phyloP scores from a whole-genome alignment of 1,139 yeast species.

The Candida sp. region DNA sequence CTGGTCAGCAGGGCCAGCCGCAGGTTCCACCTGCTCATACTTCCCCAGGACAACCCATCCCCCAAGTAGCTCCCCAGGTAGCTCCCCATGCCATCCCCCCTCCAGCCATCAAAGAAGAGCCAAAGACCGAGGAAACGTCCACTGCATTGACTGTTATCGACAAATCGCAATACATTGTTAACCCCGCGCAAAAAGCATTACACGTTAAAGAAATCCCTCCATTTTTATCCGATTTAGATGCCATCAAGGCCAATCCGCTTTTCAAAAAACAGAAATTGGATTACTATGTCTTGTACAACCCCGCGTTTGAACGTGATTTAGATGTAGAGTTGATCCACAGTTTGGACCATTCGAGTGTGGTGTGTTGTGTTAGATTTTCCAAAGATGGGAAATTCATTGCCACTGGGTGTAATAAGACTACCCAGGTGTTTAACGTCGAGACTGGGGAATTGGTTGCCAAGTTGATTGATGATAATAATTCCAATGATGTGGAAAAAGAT shows the following conservation, averaged over 20 bases:
- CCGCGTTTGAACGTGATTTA: slow-evolving; percentile 63
- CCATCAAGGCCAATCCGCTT: slow-evolving; percentile 71
- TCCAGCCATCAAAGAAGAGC: slow-evolving; percentile 8
- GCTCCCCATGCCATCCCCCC: slow-evolving; percentile 8
- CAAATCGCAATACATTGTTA: slow-evolving; percentile 41
- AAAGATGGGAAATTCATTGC: slow-evolving; percentile 93
- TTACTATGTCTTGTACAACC: slow-evolving; percentile 89
- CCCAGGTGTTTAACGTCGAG: slow-evolving; percentile 90
- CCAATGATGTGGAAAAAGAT: slow-evolving; percentile 25
- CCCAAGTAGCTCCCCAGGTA: slow-evolving; percentile 15
- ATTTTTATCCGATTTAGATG: slow-evolving; percentile 78
- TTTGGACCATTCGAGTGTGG: slow-evolving; percentile 89
- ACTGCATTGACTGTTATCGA: slow-evolving; percentile 38
- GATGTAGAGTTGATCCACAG: slow-evolving; percentile 91
- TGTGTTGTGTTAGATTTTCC: slow-evolving; percentile 93
- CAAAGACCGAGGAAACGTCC: slow-evolving; percentile 23
- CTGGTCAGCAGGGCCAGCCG: slow-evolving; percentile 18
- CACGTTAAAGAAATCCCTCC: slow-evolving; percentile 81
- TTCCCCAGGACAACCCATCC: slow-evolving; percentile 15
- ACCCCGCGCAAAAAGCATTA: slow-evolving; percentile 40
- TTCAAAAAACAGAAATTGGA: slow-evolving; percentile 84
- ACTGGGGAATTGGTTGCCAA: slow-evolving; percentile 90
- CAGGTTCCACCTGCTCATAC: slow-evolving; percentile 14
- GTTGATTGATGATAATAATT: slow-evolving; percentile 74
- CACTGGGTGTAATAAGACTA: slow-evolving; percentile 95